Percentiles rank a stretch among this genome's conserved stretches.
phyloP scores from a whole-genome alignment of 2,329 filamentous ascomycete genomes.

The Colletotrichum costaricense region DNA sequence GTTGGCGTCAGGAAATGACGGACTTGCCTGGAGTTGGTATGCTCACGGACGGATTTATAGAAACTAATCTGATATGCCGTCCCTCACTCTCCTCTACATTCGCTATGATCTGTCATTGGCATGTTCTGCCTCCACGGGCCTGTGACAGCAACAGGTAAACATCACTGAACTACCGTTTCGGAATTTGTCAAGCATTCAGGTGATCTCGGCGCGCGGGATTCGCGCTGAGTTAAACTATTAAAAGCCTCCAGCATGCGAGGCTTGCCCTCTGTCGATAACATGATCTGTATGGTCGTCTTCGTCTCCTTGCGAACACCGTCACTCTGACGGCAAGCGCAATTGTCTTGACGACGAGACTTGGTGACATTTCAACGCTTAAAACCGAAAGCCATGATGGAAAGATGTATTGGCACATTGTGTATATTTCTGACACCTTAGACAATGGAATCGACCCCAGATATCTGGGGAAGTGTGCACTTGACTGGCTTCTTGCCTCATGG shows the following conservation, averaged over 20 bases:
- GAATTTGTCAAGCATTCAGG: background rate
- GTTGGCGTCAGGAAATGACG: slow-evolving; percentile 29
- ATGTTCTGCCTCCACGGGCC: too few relatives aligned
- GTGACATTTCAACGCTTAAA: too few relatives aligned
- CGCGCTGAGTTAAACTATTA: too few relatives aligned
- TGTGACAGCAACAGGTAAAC: background rate
- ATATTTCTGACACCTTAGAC: background rate
- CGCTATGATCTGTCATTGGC: background rate
- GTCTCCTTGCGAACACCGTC: too few relatives aligned
- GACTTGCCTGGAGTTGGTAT: slow-evolving; percentile 20
- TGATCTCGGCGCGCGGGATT: background rate
- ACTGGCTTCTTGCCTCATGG: too few relatives aligned
- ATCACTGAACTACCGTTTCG: too few relatives aligned
- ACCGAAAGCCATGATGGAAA: background rate
- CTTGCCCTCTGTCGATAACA: too few relatives aligned
- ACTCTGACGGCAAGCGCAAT: too few relatives aligned
- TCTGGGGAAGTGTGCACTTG: background rate
- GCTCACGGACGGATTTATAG: slow-evolving; percentile 16
- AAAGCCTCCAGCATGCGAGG: too few relatives aligned
- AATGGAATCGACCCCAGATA: background rate
- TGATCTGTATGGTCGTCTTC: too few relatives aligned
- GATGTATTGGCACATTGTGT: background rate
- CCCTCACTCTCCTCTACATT: background rate
- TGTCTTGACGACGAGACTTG: too few relatives aligned
- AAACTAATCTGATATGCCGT: slow-evolving; percentile 16